These are phyloP conservation scores for Fusarium newnesense DNA, from an alignment of 2,329 filamentous ascomycete genomes.

Conservation along the genomic window DNA sequence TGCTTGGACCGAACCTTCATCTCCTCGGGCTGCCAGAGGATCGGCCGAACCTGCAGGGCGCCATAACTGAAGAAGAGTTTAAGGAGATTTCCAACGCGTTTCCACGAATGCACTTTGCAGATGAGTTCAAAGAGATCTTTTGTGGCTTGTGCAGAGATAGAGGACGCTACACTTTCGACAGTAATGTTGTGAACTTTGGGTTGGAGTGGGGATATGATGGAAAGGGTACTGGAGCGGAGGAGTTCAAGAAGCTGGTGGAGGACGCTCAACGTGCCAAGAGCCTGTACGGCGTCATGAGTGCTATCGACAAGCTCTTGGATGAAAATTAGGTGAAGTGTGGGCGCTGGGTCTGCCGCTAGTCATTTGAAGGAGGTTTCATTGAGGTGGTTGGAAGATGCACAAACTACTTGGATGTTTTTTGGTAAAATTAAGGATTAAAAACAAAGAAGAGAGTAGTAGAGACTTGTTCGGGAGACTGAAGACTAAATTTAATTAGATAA, in stretches of 20 bases:
- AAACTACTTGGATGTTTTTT: too few relatives aligned
- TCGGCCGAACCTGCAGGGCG: accelerated
- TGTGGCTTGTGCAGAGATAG: neutral
- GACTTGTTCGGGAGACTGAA: too few relatives aligned
- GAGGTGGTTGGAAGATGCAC: too few relatives aligned
- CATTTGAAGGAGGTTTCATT: too few relatives aligned
- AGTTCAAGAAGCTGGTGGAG: neutral
- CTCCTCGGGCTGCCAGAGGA: neutral
- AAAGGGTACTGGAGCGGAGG: accelerated
- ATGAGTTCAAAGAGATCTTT: neutral
- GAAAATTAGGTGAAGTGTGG: neutral
- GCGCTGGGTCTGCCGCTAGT: too few relatives aligned
- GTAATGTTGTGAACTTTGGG: neutral
- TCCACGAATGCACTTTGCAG: neutral
- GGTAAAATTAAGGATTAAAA: too few relatives aligned
- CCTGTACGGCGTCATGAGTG: neutral
- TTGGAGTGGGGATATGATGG: neutral
- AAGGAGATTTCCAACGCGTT: neutral
- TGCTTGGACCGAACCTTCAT: neutral
- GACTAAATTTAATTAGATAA: too few relatives aligned
- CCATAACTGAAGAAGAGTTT: neutral
- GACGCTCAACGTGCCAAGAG: accelerated
- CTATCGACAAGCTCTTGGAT: neutral
- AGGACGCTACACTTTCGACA: neutral
- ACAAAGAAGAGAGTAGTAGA: too few relatives aligned